phyloP scores from a whole-genome alignment of 2,329 filamentous ascomycete genomes.

The Ceratocystiopsis brevicomis region DNA sequence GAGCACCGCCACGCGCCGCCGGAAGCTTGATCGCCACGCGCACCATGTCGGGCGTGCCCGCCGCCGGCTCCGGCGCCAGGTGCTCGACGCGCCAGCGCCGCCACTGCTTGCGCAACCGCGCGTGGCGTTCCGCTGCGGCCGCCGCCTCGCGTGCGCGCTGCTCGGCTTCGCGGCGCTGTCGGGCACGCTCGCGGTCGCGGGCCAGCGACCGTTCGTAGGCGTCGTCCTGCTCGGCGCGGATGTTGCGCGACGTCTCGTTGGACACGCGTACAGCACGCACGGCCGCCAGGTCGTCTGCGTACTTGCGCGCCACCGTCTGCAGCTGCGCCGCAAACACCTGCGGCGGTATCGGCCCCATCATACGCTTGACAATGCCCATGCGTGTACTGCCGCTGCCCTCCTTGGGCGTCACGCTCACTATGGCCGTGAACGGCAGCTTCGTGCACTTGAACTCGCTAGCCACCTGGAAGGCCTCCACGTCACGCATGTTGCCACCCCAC shows the following conservation, averaged over 20 bases:
- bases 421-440: conserved; percentile 75
- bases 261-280: conserved; percentile 61
- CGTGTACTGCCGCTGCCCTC: conserved; percentile 56
- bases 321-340: conserved; percentile 59
- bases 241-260: conserved; percentile 59
- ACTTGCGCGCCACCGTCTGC: conserved; percentile 51
- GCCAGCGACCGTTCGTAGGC: conserved; percentile 88
- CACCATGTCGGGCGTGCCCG: conserved; percentile 46
- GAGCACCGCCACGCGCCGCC: conserved; percentile 40
- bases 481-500: conserved; percentile 84
- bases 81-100: conserved; percentile 54
- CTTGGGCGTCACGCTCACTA: conserved; percentile 74
- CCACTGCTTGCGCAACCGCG: conserved; percentile 38
- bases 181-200: conserved; percentile 66
- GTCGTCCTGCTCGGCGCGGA: conserved; percentile 77
- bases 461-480: conserved; percentile 88
- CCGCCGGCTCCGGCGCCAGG: conserved; percentile 44
- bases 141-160: conserved; percentile 40
- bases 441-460: conserved; percentile 72
- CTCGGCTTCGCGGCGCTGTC: conserved; percentile 50
- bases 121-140: conserved; percentile 35
- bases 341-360: conserved; percentile 52
- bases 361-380: conserved; percentile 75
- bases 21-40: conserved; percentile 51
- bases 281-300: conserved; percentile 54